phyloP scores from a whole-genome alignment of 2,329 filamentous ascomycete genomes.

The Gyromitra esculenta region DNA sequence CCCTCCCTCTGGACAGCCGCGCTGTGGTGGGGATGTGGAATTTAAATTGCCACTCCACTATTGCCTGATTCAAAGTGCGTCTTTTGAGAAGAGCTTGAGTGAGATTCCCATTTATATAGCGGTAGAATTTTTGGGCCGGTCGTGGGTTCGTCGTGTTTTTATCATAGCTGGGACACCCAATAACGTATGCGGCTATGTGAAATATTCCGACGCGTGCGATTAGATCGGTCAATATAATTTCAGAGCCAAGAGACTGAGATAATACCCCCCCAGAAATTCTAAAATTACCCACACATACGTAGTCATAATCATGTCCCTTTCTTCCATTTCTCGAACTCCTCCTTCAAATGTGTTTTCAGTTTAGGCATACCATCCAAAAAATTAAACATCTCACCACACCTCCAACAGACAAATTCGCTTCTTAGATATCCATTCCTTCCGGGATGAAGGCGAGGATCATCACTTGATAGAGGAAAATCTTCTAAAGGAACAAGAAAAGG shows the following conservation, averaged over 20 bases:
- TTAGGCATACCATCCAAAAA: constrained; percentile 79
- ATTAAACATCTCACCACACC: constrained; percentile 70
- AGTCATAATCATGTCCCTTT: constrained; percentile 57
- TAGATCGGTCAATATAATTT: background rate
- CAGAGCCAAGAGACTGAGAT: background rate
- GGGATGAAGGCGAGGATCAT: constrained; percentile 68
- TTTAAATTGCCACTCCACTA: too few relatives aligned
- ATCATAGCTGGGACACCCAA: too few relatives aligned
- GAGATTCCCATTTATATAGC: too few relatives aligned
- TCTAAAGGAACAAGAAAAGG: constrained; percentile 81
- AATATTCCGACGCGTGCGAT: background rate
- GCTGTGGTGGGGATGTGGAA: too few relatives aligned
- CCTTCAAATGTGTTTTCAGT: constrained; percentile 79
- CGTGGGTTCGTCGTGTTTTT: too few relatives aligned
- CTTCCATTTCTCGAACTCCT: constrained; percentile 81
- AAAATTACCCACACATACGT: background rate
- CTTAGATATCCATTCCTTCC: constrained; percentile 68
- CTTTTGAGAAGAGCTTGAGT: too few relatives aligned
- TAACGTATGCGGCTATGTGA: too few relatives aligned
- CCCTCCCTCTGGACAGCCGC: too few relatives aligned
- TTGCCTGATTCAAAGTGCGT: too few relatives aligned
- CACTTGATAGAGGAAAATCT: constrained; percentile 76
- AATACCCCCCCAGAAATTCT: background rate
- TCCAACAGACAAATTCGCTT: constrained; percentile 80
- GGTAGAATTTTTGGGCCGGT: too few relatives aligned